phyloP scores from a whole-genome alignment of 2,329 filamentous ascomycete genomes.

The Atkinsonella hypoxylon region DNA sequence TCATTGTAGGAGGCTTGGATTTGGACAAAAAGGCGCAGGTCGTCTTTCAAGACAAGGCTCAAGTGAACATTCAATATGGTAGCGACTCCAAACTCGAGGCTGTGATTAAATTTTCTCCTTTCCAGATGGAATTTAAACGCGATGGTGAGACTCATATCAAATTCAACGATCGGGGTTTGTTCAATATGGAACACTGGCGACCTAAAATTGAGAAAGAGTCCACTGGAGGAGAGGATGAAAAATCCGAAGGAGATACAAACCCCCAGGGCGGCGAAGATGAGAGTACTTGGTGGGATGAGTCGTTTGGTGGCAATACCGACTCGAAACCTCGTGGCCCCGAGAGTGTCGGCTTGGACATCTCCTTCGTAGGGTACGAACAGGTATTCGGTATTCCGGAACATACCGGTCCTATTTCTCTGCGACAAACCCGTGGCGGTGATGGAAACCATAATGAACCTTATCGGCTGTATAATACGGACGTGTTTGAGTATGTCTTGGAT shows the following conservation, averaged over 20 bases:
- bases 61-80: constrained; percentile 71
- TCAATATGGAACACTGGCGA: constrained; percentile 96
- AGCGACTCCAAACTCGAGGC: constrained; percentile 66
- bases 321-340: constrained; percentile 91
- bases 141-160: constrained; percentile 73
- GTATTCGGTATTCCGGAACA: constrained; percentile 94
- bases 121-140: constrained; percentile 75
- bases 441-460: constrained; percentile 84
- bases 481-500: constrained; percentile 95
- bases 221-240: constrained; percentile 42
- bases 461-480: constrained; percentile 88
- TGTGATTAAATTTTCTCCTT: constrained; percentile 70
- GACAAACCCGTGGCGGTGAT: constrained; percentile 78
- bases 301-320: constrained; percentile 90
- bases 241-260: constrained; percentile 31
- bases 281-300: constrained; percentile 96
- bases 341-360: constrained; percentile 81
- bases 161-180: constrained; percentile 76
- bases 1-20: constrained; percentile 69
- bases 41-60: constrained; percentile 49
- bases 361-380: constrained; percentile 82
- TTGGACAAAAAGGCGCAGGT: constrained; percentile 61
- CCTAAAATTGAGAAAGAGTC: constrained; percentile 69
- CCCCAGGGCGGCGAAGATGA: constrained; percentile 53
- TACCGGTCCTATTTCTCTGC: constrained; percentile 75